Percentiles rank a stretch among this genome's conserved stretches.
phyloP scores from a whole-genome alignment of 1,284 basidiomycete genomes.

The Fomitopsis pinicola region DNA sequence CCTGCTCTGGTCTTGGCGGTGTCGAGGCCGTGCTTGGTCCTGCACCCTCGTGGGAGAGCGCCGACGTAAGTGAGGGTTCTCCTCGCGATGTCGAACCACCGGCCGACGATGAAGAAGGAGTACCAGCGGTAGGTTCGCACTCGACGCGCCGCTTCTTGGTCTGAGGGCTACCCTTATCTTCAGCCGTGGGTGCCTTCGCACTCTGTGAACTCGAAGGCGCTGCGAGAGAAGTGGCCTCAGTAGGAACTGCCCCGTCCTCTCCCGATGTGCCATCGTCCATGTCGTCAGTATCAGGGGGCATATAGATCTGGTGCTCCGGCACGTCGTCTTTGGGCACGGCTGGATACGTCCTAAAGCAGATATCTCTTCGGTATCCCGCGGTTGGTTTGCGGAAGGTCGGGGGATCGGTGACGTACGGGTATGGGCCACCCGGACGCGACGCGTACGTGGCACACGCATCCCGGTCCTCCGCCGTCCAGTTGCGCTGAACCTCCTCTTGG shows the following conservation, averaged over 20 bases:
- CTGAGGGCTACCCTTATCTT: neutral
- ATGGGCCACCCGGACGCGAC: constrained; percentile 18
- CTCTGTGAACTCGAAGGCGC: neutral
- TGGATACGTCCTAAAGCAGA: constrained; percentile 9
- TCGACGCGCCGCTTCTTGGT: neutral
- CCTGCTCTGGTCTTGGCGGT: too few relatives aligned
- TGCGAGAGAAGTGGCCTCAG: too few relatives aligned
- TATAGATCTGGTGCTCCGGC: constrained; percentile 17
- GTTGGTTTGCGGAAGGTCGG: constrained; percentile 16
- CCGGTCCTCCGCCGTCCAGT: constrained; percentile 40
- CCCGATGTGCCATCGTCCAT: constrained; percentile 19
- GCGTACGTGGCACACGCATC: constrained; percentile 37
- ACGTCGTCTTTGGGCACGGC: constrained; percentile 7
- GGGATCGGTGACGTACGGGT: constrained; percentile 16
- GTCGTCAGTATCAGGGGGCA: constrained; percentile 20
- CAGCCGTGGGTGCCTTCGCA: neutral
- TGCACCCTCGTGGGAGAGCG: too few relatives aligned
- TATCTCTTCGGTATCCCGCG: constrained; percentile 13
- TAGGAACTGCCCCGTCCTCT: too few relatives aligned
- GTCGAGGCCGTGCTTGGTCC: too few relatives aligned
- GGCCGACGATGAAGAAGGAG: too few relatives aligned
- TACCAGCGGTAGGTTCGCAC: too few relatives aligned
- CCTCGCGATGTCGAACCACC: too few relatives aligned
- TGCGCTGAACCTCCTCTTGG: constrained; percentile 32
- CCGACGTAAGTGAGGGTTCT: too few relatives aligned